Conservation (phyloP, 2,329 filamentous ascomycete species). For the Diaporthe caulivora region DNA sequence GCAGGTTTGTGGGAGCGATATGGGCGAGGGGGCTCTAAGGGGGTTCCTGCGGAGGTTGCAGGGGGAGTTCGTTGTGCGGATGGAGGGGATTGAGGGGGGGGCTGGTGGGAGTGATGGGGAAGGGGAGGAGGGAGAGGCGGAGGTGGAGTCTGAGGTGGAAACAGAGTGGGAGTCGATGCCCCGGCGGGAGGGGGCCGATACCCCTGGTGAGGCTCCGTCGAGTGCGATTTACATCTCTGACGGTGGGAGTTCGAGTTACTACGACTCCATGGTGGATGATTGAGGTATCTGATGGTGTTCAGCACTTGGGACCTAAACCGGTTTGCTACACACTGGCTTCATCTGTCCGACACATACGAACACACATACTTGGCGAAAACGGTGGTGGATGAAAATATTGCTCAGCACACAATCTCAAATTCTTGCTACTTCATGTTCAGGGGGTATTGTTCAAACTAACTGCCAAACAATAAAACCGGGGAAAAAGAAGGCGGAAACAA, state of each 20-base stretch:
- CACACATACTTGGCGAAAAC: no score
- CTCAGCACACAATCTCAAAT: not conserved
- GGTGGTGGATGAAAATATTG: not conserved
- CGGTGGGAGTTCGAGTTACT: not conserved
- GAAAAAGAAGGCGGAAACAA: not conserved
- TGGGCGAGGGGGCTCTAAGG: constrained; percentile 73
- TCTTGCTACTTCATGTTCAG: constrained; percentile 17
- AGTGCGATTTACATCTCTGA: constrained; percentile 4
- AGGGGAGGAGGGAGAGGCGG: not conserved
- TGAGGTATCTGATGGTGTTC: not conserved
- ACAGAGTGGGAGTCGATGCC: not conserved
- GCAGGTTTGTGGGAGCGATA: constrained; percentile 74
- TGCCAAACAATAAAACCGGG: constrained; percentile 5
- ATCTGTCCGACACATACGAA: not conserved
- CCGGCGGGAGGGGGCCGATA: no score
- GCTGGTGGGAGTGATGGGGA: not conserved
- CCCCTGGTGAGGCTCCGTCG: not conserved
- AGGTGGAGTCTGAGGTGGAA: not conserved
- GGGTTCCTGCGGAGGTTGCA: constrained; percentile 77
- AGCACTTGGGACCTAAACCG: no score
- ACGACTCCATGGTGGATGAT: not conserved
- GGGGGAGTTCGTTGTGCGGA: constrained; percentile 78
- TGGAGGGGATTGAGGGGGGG: constrained; percentile 72
- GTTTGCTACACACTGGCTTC: no score
- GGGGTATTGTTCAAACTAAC: constrained; percentile 20